Evolutionary conservation across 768 basidiomycete species (phyloP).

Genomic region (Coprinellus micaceus): DNA sequence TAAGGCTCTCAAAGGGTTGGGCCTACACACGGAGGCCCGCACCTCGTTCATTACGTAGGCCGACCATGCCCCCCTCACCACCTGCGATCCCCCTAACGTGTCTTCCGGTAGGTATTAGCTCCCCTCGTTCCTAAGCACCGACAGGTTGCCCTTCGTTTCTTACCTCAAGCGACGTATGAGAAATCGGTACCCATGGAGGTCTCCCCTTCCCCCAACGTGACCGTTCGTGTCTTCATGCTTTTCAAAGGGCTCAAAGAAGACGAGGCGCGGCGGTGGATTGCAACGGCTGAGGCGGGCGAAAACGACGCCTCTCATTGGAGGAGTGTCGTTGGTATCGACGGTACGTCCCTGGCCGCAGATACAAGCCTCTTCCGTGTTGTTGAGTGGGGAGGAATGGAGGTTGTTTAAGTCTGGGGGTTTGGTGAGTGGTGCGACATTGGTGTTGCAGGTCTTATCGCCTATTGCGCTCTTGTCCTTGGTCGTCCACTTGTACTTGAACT

Average conservation of each 20-base stretch:
- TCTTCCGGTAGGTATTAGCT: constrained; percentile 40
- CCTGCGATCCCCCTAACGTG: not conserved
- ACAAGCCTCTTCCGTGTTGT: constrained; percentile 29
- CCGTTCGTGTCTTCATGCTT: constrained; percentile 43
- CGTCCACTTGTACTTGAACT: too few species aligned
- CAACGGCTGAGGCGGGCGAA: constrained; percentile 15
- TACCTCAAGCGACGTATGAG: constrained; percentile 41
- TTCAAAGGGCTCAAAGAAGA: constrained; percentile 33
- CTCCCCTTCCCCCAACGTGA: constrained; percentile 37
- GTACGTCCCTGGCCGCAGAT: constrained; percentile 17
- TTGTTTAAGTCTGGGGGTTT: constrained; percentile 9
- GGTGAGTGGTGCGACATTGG: not conserved
- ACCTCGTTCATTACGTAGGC: constrained; percentile 45
- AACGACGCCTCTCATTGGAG: constrained; percentile 27
- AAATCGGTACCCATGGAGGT: constrained; percentile 34
- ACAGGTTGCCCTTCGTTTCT: constrained; percentile 40
- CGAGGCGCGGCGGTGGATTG: constrained; percentile 23
- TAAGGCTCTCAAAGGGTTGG: constrained; percentile 24
- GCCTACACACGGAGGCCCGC: constrained; percentile 40
- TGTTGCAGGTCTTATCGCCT: not conserved
- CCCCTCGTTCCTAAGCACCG: constrained; percentile 32
- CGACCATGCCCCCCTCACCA: not conserved
- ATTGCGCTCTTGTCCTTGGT: too few species aligned
- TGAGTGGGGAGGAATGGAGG: constrained; percentile 50
- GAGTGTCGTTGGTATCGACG: constrained; percentile 34